These are phyloP conservation scores for Colletotrichum sp. DNA, from an alignment of 2,329 filamentous ascomycete species.

Conservation along the genomic window DNA sequence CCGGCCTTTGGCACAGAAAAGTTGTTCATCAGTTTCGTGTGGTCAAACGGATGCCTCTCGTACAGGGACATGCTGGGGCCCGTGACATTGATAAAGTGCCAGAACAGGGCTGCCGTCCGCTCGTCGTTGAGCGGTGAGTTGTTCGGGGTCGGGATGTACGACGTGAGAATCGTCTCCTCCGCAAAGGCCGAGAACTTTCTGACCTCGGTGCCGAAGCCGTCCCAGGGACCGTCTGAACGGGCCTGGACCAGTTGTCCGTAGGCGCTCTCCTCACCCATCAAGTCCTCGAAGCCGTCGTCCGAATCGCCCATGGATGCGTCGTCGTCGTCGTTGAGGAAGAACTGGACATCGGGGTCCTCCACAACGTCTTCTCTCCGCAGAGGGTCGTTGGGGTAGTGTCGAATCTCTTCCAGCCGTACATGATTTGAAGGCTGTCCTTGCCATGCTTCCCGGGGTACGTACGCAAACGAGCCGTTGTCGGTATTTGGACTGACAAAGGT, in stretches of 20 bases:
- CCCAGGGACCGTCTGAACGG: constrained; percentile 38
- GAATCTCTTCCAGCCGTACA: background rate
- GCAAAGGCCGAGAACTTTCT: constrained; percentile 55
- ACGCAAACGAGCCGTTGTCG: background rate
- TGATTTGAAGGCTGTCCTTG: background rate
- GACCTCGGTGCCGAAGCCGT: constrained; percentile 49
- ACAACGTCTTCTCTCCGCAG: background rate
- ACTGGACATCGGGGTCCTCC: constrained; percentile 31
- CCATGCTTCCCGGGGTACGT: background rate
- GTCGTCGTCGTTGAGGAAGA: constrained; percentile 58
- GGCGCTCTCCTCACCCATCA: constrained; percentile 37
- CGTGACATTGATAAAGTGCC: constrained; percentile 90
- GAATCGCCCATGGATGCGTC: constrained; percentile 67
- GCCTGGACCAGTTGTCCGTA: constrained; percentile 43
- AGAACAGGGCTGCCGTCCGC: constrained; percentile 82
- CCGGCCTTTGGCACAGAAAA: constrained; percentile 65
- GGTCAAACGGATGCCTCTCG: constrained; percentile 80
- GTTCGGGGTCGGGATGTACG: constrained; percentile 68
- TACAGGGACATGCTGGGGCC: constrained; percentile 86
- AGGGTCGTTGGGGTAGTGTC: background rate
- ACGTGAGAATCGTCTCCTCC: constrained; percentile 59
- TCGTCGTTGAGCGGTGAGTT: constrained; percentile 80
- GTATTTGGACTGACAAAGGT: constrained; percentile 7
- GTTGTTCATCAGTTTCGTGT: constrained; percentile 68
- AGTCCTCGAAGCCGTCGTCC: constrained; percentile 58